Conservation (phyloP, 371 early-diverging fungal genomes). For the Rhizomucor pusillus region DNA sequence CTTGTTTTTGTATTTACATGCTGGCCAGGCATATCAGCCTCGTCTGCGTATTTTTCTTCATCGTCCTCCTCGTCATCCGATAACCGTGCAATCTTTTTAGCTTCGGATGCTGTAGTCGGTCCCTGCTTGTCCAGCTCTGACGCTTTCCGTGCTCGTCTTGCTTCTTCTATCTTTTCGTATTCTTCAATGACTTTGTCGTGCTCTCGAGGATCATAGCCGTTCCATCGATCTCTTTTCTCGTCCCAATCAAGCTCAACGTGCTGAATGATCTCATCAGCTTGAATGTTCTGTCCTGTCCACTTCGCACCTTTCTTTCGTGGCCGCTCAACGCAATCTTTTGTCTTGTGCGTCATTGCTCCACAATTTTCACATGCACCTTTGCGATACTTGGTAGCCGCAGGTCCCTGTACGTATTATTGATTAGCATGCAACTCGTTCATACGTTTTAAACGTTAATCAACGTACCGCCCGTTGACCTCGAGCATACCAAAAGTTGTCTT, state of each 20-base stretch:
- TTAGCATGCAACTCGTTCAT: constrained; percentile 5
- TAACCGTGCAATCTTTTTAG: constrained; percentile 51
- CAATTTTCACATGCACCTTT: constrained; percentile 97
- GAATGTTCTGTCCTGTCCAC: constrained; percentile 83
- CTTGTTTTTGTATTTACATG: constrained; percentile 89
- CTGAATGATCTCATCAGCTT: constrained; percentile 83
- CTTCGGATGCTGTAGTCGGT: constrained; percentile 51
- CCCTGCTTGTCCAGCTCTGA: constrained; percentile 71
- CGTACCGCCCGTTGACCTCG: constrained; percentile 73
- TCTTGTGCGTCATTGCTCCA: constrained; percentile 93
- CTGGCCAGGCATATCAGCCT: constrained; percentile 87
- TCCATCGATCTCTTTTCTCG: constrained; percentile 97
- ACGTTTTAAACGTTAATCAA: not conserved
- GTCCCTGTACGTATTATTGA: too few species aligned
- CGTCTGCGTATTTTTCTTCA: constrained; percentile 92
- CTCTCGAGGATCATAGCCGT: constrained; percentile 91
- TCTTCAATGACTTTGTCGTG: constrained; percentile 80
- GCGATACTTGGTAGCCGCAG: constrained; percentile 86
- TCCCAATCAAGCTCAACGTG: constrained; percentile 86
- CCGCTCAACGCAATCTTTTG: constrained; percentile 92
- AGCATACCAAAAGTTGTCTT: constrained; percentile 77
- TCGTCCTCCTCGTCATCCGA: constrained; percentile 76
- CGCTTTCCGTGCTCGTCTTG: constrained; percentile 79
- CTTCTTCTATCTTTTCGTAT: constrained; percentile 90
- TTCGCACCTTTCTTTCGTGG: constrained; percentile 89